Base-by-base conservation (phyloP, 352 stramenopile species). In the Stephanocyclus meneghinianus region DNA sequence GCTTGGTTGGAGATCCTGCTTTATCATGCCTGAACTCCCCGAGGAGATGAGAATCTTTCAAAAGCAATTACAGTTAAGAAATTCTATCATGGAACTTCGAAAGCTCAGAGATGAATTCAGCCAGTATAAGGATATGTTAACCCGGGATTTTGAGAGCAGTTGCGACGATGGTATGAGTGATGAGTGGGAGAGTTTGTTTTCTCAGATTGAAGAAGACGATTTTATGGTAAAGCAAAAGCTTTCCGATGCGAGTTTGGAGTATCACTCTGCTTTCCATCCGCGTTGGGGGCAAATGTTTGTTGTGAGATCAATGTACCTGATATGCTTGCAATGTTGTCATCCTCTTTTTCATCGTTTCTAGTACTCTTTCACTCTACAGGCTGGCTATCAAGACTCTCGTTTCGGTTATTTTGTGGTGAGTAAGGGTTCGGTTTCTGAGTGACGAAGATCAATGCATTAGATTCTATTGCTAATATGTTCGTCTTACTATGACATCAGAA, bases 11-110 rank as follows among this genome's bases (percentile, higher is more conserved):
- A 80, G 93, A 68, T 95, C 91, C 10, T 86, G 88, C 26, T 93
- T 96, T 40, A 94, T 96, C 51, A 90, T 96, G 70, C 93, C 93
- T 26, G 93, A 96, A 81, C 79, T 96, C n/a, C 80, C 87, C 29
- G 79, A 91, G 18, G 90, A 95, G 81, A 89, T 95, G 66, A 50
- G 68, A 60, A 80, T 86, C 30, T 91, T 90, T 78, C 26, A 83
- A 53, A 64, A 86, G 48, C 70, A 87, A 51, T 50, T 87, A 30
- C 71, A 70, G 26, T 26, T 90, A 11, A 50, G 71, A 42, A 82
- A 78, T 8, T 71, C 84, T 53, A 90, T 91, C 50, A 80, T 81
- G 35, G 80, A 85, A 47, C 69, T 95, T 10, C 74, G 90, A 51
- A 84, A 81, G 18, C 60, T 94, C 18, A 83, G 91, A 51, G 89